Percentiles rank a stretch among this genome's conserved stretches.
Conservation (phyloP, 768 basidiomycete species). For the Russula abietina region DNA sequence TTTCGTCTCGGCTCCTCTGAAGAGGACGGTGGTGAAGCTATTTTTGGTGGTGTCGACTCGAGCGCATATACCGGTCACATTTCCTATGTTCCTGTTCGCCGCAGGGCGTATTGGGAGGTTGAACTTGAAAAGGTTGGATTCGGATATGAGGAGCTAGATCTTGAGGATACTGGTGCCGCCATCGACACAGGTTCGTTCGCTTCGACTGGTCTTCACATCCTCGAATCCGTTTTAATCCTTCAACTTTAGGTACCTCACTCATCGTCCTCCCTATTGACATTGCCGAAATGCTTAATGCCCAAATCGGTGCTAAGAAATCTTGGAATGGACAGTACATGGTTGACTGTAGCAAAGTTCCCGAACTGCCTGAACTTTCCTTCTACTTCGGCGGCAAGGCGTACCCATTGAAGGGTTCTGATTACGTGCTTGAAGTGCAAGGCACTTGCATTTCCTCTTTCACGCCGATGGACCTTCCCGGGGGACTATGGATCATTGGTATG, state of each 20-base stretch:
- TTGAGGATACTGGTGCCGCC: constrained; percentile 90
- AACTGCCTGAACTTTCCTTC: constrained; percentile 79
- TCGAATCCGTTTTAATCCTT: neutral
- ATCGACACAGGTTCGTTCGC: constrained; percentile 68
- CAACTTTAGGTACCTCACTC: constrained; percentile 70
- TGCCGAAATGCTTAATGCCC: constrained; percentile 94
- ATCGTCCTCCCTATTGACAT: constrained; percentile 92
- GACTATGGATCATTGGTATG: constrained; percentile 81
- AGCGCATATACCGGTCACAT: constrained; percentile 75
- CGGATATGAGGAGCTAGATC: constrained; percentile 80
- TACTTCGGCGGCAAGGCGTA: constrained; percentile 77
- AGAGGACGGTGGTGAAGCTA: constrained; percentile 81
- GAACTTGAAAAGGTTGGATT: constrained; percentile 84
- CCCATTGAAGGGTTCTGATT: constrained; percentile 75
- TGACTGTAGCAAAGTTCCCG: constrained; percentile 80
- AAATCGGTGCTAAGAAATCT: constrained; percentile 88
- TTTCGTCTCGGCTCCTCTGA: constrained; percentile 89
- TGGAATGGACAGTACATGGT: constrained; percentile 97
- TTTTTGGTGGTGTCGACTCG: constrained; percentile 86
- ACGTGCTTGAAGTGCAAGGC: constrained; percentile 84
- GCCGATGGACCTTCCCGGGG: constrained; percentile 79
- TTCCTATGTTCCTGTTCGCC: constrained; percentile 81
- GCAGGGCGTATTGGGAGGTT: constrained; percentile 98
- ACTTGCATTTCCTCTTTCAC: constrained; percentile 94
- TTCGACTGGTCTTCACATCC: neutral